Evolutionary conservation across 1,284 basidiomycete genomes (phyloP), one percentile per base, ranked within the genome.

Genomic region (Cutaneotrichosporon cavernicola): DNA sequence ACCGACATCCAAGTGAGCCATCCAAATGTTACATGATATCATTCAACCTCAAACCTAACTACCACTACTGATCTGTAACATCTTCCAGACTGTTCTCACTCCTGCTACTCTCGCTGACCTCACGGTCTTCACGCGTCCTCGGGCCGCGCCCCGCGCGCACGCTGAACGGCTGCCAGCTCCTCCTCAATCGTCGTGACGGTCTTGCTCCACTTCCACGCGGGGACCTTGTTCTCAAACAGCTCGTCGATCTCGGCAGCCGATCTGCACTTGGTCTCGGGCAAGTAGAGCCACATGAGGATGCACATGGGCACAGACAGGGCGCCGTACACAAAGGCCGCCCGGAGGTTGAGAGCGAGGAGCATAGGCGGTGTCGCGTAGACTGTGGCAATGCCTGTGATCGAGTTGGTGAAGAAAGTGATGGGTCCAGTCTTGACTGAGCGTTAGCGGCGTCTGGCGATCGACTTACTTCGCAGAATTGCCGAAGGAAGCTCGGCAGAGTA

Each of bases 221-320:
- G 77, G 47, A 80, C 68, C 22, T 66, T 67, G 56, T 70, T 60
- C 62, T 80, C 75, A 67, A 76, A 80, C 32, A 80, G 72, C 65
- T 79, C 71, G 68, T 79, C 78, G 34, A 80, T 65, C 67, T 80
- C 79, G 5, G 66, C 61, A 1, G 66, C 63, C 5, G 61, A 60
- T 16, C 65, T 60, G 34, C 67, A 66, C 58, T 69, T 71, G n/a
- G 72, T 73, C 63, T 71, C 72, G n/a, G 72, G 70, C 7, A 72
- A 58, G 59, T 63, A 70, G 30, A 70, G 55, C 70, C 70, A 71
- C 59, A 72, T 65, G 62, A 63, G 52, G 49, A 69, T 51, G 34
- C 65, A 64, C 31, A 69, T 68, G 5, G 69, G 70, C 2, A 68
- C 51, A 10, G 70, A 67, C 30, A 65, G 43, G 6, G 69, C 69